A percentile compares a stretch with the other conserved stretches of the same genome.
phyloP scores from a whole-genome alignment of 495 filamentous ascomycete species.

The Margaritispora aquatica region DNA sequence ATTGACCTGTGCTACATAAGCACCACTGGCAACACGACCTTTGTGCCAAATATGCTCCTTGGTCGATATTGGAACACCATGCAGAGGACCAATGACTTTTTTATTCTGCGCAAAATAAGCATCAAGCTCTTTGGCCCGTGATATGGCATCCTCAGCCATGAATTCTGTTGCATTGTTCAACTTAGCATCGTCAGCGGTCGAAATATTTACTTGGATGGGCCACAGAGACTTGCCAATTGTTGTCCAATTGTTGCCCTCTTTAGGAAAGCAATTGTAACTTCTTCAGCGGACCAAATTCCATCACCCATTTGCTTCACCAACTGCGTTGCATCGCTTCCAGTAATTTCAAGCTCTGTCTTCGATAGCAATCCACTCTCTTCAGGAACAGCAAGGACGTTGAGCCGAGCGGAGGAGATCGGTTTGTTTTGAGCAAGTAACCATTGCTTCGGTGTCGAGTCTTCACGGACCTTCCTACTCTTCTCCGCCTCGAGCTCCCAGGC shows the following conservation, averaged over 20 bases:
- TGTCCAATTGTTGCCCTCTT: conserved; percentile 52
- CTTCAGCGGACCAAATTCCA: conserved; percentile 31
- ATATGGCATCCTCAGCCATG: conserved; percentile 44
- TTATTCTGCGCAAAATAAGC: conserved; percentile 38
- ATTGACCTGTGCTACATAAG: conserved; percentile 18
- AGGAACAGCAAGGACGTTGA: conserved; percentile 9
- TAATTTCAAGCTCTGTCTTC: conserved; percentile 40
- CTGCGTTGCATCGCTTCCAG: conserved; percentile 37
- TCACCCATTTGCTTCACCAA: conserved; percentile 31
- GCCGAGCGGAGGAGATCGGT: background rate
- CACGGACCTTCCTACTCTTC: conserved; percentile 6
- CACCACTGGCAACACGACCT: conserved; percentile 15
- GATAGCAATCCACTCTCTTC: conserved; percentile 17
- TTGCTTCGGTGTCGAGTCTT: conserved; percentile 31
- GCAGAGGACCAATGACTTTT: conserved; percentile 43
- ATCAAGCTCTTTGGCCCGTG: conserved; percentile 44
- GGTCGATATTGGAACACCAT: conserved; percentile 49
- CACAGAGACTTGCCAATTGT: conserved; percentile 53
- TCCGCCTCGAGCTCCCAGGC: conserved; percentile 9
- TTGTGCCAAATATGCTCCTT: conserved; percentile 43
- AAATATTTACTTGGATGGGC: conserved; percentile 30
- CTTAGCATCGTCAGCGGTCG: background rate
- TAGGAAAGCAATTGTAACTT: conserved; percentile 33
- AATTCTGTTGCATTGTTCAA: conserved; percentile 48
- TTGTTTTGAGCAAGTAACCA: conserved; percentile 29